phyloP scores from a whole-genome alignment of 345 rosid species.

The Gossypium stocksii region DNA sequence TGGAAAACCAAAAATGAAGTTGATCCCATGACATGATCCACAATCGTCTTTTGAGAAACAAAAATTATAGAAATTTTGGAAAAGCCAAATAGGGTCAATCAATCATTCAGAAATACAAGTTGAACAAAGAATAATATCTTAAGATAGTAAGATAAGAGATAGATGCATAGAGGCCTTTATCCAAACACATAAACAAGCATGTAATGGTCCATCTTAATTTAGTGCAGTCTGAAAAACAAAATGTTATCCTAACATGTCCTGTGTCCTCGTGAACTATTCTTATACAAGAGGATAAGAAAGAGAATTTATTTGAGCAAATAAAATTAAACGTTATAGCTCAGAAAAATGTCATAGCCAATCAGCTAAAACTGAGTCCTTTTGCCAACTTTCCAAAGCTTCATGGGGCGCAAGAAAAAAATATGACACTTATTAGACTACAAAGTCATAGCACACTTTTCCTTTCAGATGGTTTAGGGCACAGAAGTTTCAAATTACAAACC shows the following conservation, averaged over 20 bases:
- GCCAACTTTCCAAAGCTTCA: neutral
- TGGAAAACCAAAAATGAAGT: constrained; percentile 1
- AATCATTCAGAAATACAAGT: neutral
- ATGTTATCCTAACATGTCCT: neutral
- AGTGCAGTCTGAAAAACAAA: neutral
- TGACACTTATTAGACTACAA: neutral
- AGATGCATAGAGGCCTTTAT: neutral
- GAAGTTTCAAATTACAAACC: neutral
- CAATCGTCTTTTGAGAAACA: neutral
- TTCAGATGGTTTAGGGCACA: constrained; percentile 2
- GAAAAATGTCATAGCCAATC: neutral
- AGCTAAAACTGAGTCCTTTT: neutral
- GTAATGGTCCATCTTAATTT: neutral
- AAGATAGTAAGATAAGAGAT: neutral
- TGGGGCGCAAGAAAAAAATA: neutral
- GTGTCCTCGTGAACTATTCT: neutral
- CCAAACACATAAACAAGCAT: neutral
- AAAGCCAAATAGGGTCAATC: neutral
- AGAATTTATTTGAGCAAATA: neutral
- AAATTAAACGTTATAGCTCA: neutral
- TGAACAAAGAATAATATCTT: neutral
- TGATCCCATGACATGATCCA: neutral
- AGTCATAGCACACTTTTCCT: neutral
- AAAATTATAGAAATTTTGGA: neutral
- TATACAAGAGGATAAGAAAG: neutral